These are phyloP conservation scores for Ramalina intermedia DNA, from an alignment of 495 filamentous ascomycete species.

Conservation along the genomic window DNA sequence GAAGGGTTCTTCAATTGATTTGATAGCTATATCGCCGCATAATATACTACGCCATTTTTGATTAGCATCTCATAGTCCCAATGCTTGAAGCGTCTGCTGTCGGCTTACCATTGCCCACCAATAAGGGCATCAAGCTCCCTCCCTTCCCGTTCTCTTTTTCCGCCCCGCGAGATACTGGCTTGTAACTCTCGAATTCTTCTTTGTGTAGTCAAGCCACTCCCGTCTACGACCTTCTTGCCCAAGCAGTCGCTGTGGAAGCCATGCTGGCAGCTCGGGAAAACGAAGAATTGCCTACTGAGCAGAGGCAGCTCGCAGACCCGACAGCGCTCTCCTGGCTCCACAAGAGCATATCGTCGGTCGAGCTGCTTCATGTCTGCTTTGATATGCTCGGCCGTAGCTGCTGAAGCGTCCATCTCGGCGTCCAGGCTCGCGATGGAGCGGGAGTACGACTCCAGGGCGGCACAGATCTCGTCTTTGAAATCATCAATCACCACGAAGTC, in stretches of 20 bases:
- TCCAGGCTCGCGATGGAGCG: conserved; percentile 80
- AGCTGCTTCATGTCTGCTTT: conserved; percentile 70
- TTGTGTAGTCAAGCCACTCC: conserved; percentile 33
- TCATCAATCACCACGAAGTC: conserved; percentile 99
- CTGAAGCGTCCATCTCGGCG: conserved; percentile 88
- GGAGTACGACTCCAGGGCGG: conserved; percentile 80
- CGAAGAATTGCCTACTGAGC: conserved; percentile 83
- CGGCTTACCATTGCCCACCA: conserved; percentile 60
- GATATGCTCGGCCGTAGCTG: conserved; percentile 76
- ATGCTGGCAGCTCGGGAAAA: conserved; percentile 88
- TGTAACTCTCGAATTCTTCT: conserved; percentile 75
- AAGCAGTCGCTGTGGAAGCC: conserved; percentile 93
- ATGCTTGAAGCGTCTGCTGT: background rate
- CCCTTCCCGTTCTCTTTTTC: conserved; percentile 64
- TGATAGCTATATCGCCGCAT: conserved; percentile 88
- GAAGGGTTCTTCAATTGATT: conserved; percentile 85
- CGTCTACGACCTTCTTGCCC: conserved; percentile 65
- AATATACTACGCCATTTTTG: conserved; percentile 44
- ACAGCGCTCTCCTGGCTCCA: conserved; percentile 90
- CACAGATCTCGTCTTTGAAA: conserved; percentile 96
- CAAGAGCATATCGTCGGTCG: conserved; percentile 83
- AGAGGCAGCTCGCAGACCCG: conserved; percentile 76
- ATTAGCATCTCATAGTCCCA: background rate
- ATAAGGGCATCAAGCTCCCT: conserved; percentile 80
- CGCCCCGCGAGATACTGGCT: conserved; percentile 57